These are phyloP conservation scores for Fusarium redolens DNA, from an alignment of 2,329 filamentous ascomycete species.

Conservation along the genomic window DNA sequence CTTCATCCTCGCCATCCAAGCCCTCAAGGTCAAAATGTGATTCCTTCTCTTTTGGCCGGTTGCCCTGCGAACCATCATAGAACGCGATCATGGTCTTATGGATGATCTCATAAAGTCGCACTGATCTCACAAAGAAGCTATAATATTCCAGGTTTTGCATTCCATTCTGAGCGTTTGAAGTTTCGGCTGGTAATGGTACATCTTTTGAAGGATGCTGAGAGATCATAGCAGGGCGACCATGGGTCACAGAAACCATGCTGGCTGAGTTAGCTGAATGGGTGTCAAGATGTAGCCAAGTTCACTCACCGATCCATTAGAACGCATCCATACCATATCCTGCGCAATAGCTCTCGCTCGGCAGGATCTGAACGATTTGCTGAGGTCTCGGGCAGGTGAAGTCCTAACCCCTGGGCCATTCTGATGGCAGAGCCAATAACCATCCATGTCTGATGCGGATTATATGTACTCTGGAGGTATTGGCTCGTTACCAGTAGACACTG, in stretches of 20 bases:
- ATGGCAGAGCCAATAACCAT: constrained; percentile 60
- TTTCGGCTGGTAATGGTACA: constrained; percentile 44
- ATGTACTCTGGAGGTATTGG: constrained; percentile 62
- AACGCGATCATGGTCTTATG: constrained; percentile 47
- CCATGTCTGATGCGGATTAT: constrained; percentile 61
- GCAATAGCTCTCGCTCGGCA: constrained; percentile 43
- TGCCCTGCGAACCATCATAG: constrained; percentile 38
- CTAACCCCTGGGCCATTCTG: constrained; percentile 59
- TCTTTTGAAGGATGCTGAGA: constrained; percentile 40
- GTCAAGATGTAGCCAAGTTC: accelerated
- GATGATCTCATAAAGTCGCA: constrained; percentile 53
- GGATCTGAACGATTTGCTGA: constrained; percentile 39
- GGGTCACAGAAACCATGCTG: constrained; percentile 52
- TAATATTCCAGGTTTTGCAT: constrained; percentile 20
- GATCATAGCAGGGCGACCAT: constrained; percentile 53
- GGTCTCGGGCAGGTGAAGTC: constrained; percentile 57
- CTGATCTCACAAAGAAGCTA: constrained; percentile 51
- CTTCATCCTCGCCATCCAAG: constrained; percentile 34
- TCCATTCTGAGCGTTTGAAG: neutral
- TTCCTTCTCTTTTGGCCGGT: constrained; percentile 9
- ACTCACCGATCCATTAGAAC: constrained; percentile 54
- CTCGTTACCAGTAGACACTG: constrained; percentile 60
- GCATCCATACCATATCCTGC: constrained; percentile 53
- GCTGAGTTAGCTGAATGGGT: neutral
- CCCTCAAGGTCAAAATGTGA: neutral